These are phyloP conservation scores for Hypoxylon fragiforme DNA, from an alignment of 495 filamentous ascomycete species.

Conservation along the genomic window DNA sequence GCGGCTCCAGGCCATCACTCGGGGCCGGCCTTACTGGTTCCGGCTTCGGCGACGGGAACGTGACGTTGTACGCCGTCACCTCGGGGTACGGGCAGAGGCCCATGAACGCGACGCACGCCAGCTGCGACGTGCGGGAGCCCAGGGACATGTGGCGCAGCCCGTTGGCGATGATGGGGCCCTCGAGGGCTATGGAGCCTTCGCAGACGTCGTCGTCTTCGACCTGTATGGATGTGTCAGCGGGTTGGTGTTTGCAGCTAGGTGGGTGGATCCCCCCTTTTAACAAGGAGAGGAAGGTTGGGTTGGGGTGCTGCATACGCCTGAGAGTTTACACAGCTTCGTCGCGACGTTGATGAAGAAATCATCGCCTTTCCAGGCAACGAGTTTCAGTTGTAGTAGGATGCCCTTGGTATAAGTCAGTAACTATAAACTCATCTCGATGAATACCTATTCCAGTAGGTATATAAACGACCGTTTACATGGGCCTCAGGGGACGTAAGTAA, in stretches of 20 bases:
- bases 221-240: conserved; percentile 7
- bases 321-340: conserved; percentile 51
- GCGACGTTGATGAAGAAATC: conserved; percentile 44
- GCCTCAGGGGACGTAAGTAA: too few species aligned
- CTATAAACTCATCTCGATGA: background rate
- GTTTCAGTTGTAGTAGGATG: conserved; percentile 51
- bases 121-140: conserved; percentile 51
- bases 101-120: conserved; percentile 53
- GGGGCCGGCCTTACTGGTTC: conserved; percentile 42
- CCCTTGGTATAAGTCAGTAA: conserved; percentile 34
- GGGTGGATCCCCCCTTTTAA: too few species aligned
- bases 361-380: conserved; percentile 48
- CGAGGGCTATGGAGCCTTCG: conserved; percentile 47
- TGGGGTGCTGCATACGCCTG: conserved; percentile 39
- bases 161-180: conserved; percentile 55
- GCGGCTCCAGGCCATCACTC: conserved; percentile 49
- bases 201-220: conserved; percentile 56
- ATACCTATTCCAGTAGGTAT: too few species aligned
- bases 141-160: conserved; percentile 49
- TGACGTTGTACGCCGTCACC: conserved; percentile 46
- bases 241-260: too few species aligned
- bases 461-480: too few species aligned
- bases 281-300: background rate
- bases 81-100: conserved; percentile 55
- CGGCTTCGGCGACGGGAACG: conserved; percentile 51